phyloP scores from a whole-genome alignment of 1,284 basidiomycete species.

The Irpex sp. region DNA sequence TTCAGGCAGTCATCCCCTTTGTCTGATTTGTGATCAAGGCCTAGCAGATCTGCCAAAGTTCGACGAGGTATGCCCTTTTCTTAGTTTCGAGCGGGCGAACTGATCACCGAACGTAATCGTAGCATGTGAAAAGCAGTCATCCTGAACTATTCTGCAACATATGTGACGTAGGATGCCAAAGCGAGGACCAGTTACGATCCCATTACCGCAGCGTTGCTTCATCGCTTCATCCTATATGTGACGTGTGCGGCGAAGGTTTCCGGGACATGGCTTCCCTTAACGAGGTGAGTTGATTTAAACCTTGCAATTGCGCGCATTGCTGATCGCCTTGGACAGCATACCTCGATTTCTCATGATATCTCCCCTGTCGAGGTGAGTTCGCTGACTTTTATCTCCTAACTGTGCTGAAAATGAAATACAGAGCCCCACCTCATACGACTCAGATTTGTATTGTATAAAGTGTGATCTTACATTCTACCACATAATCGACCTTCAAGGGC shows the following conservation, averaged over 20 bases:
- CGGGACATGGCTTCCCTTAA: conserved; percentile 5
- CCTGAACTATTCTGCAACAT: conserved; percentile 10
- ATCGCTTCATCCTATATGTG: conserved; percentile 13
- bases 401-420: background rate
- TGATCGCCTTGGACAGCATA: background rate
- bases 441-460: background rate
- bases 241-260: conserved; percentile 12
- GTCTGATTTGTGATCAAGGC: conserved; percentile 9
- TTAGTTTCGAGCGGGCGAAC: background rate
- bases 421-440: background rate
- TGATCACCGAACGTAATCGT: background rate
- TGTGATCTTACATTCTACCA: conserved; percentile 8
- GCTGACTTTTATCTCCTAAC: background rate
- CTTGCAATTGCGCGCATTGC: background rate
- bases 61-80: conserved; percentile 5
- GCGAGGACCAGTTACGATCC: conserved; percentile 1
- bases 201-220: conserved; percentile 8
- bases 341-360: background rate
- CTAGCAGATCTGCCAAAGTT: background rate
- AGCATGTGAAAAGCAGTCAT: conserved; percentile 12
- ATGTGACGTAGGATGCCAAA: conserved; percentile 12
- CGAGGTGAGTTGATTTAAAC: conserved; percentile 7
- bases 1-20: conserved; percentile 5
- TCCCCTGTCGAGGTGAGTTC: background rate
- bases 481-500: conserved; percentile 1